Percentiles rank a stretch among this genome's conserved stretches.
phyloP scores from a whole-genome alignment of 306 rosid genomes.

The Vigna mungo region DNA sequence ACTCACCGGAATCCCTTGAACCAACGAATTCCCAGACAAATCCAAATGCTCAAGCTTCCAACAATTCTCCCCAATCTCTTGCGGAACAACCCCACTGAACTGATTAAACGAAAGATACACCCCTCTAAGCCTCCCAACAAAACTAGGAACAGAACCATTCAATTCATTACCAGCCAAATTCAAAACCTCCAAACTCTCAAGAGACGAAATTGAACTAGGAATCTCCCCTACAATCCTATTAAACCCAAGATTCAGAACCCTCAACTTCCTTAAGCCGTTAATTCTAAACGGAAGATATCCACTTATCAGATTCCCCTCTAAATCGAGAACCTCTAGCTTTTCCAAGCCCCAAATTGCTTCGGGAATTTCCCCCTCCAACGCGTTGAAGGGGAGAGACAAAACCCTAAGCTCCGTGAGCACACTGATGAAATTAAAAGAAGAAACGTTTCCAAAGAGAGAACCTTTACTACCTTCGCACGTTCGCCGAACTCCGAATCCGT shows the following conservation, averaged over 20 bases:
- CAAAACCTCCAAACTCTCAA: slow-evolving; percentile 64
- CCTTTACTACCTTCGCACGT: slow-evolving; percentile 56
- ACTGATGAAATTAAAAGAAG: slow-evolving; percentile 51
- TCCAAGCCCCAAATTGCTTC: slow-evolving; percentile 67
- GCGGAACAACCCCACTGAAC: slow-evolving; percentile 65
- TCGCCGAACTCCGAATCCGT: slow-evolving; percentile 75
- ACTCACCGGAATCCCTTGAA: slow-evolving; percentile 60
- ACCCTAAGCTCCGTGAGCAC: slow-evolving; percentile 72
- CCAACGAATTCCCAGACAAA: slow-evolving; percentile 75
- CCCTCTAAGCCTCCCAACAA: slow-evolving; percentile 66
- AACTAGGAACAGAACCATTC: slow-evolving; percentile 76
- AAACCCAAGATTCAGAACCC: slow-evolving; percentile 80
- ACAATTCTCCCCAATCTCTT: slow-evolving; percentile 74
- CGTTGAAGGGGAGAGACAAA: slow-evolving; percentile 77
- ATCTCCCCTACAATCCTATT: slow-evolving; percentile 71
- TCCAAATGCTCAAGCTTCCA: slow-evolving; percentile 85
- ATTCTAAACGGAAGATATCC: slow-evolving; percentile 59
- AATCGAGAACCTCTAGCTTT: slow-evolving; percentile 85
- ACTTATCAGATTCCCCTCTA: slow-evolving; percentile 70
- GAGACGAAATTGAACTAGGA: slow-evolving; percentile 55
- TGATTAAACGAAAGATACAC: slow-evolving; percentile 70
- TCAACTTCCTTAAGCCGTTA: slow-evolving; percentile 53
- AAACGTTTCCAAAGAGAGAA: slow-evolving; percentile 62
- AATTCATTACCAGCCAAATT: slow-evolving; percentile 74
- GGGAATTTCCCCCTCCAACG: slow-evolving; percentile 70